Conservation (phyloP, 78 protist species). For the Trichosphaerium sp. region DNA sequence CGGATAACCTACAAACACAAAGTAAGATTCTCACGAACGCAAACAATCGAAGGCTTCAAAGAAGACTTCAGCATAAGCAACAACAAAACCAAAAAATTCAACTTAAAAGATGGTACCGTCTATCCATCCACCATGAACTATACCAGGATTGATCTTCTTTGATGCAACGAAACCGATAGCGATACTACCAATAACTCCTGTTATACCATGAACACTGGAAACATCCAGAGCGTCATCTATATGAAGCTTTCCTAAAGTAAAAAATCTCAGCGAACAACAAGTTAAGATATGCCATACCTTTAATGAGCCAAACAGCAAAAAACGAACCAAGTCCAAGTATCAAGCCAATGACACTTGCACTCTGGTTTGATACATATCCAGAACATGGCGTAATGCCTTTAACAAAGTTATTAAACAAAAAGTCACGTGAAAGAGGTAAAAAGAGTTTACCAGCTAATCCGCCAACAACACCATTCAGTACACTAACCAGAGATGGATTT, state of each 20-base stretch:
- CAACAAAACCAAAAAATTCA: too few species aligned
- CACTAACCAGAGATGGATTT: conserved; percentile 38
- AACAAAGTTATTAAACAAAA: too few species aligned
- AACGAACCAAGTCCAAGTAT: conserved; percentile 35
- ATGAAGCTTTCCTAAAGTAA: too few species aligned
- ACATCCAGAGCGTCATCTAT: conserved; percentile 71
- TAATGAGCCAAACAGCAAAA: conserved; percentile 17
- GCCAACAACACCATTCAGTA: conserved; percentile 20
- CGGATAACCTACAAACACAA: too few species aligned
- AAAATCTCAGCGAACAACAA: too few species aligned
- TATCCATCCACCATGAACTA: too few species aligned
- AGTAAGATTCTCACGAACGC: too few species aligned
- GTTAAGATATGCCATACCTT: too few species aligned
- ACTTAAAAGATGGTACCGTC: too few species aligned
- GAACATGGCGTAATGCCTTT: conserved; percentile 72
- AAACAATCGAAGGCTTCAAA: too few species aligned
- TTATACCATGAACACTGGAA: conserved; percentile 48
- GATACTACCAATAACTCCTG: conserved; percentile 55
- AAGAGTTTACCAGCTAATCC: not conserved
- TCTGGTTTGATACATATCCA: conserved; percentile 50
- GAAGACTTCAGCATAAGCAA: too few species aligned
- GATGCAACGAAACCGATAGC: conserved; percentile 36
- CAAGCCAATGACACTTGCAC: conserved; percentile 35
- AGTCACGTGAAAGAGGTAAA: conserved; percentile 65
- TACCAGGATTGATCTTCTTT: too few species aligned